Conservation (phyloP, 1,139 yeast species). For the Magnusiomyces sp. region DNA sequence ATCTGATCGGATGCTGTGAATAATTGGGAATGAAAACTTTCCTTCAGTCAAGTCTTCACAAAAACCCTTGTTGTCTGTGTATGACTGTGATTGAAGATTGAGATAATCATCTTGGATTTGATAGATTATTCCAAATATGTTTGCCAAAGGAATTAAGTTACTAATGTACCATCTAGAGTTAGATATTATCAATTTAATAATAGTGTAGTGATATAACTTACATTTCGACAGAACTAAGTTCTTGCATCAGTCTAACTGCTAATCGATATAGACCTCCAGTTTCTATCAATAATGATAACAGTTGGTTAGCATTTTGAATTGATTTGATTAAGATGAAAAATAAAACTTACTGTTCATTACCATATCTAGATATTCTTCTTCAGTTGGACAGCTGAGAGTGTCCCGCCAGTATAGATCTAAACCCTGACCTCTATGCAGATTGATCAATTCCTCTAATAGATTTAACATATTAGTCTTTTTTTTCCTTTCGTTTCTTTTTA, state of each 20-base stretch:
- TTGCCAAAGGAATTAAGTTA: constrained; percentile 53
- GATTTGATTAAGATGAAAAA: not conserved
- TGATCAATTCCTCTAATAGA: constrained; percentile 53
- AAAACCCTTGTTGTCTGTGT: constrained; percentile 62
- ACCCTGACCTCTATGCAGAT: constrained; percentile 84
- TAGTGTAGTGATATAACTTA: constrained; percentile 8
- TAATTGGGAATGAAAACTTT: constrained; percentile 74
- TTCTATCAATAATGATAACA: constrained; percentile 27
- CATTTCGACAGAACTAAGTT: constrained; percentile 21
- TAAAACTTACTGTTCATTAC: constrained; percentile 49
- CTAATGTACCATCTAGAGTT: constrained; percentile 1
- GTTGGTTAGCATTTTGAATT: not conserved
- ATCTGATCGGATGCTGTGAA: constrained; percentile 47
- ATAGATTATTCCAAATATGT: constrained; percentile 68
- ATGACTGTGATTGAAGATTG: constrained; percentile 46
- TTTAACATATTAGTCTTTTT: constrained; percentile 36
- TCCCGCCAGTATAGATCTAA: constrained; percentile 86
- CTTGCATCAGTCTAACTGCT: constrained; percentile 55
- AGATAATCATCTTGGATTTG: constrained; percentile 79
- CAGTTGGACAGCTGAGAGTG: constrained; percentile 50
- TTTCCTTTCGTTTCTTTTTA: constrained; percentile 22
- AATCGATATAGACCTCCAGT: constrained; percentile 84
- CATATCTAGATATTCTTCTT: constrained; percentile 66
- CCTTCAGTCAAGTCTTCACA: constrained; percentile 90
- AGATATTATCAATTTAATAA: not conserved